Evolutionary conservation across 2,329 filamentous ascomycete species (phyloP), one percentile per base, ranked within the genome.

Genomic region (Pyrenophora graminea): DNA sequence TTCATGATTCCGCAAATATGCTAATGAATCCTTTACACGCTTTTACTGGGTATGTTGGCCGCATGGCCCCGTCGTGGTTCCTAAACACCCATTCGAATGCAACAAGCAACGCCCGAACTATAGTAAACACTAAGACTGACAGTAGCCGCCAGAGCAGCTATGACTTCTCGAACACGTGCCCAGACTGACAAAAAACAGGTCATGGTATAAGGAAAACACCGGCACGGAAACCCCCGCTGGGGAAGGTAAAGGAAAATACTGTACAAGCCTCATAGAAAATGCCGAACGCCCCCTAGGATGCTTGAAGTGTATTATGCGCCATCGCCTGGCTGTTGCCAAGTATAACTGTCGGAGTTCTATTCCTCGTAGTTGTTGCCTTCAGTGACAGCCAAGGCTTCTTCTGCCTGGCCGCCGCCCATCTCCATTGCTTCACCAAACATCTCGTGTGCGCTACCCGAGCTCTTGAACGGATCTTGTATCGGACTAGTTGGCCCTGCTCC

Each of bases 341-440:
- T 31, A 12, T 49, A 42, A 21, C 47, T 25, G 13, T 39, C 31
- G 31, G 48, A 53, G 18, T 45, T 44, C 63, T 68, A 72, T 19
- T 71, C 67, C 59, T 69, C 58, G 46, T 70, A 71, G 39, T 59
- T 63, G 51, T 66, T 68, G 31, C 61, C 61, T 51, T 70, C 71
- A 3, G 71, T 73, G 3, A 70, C 62, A 42, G 70, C 70, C 45
- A 74, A 51, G 13, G 71, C 71, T 48, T 74, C 71, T 44, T 72
- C 71, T 6, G 69, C 71, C 45, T 74, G 71, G 32, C 70, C 67
- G 19, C 68, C 69, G 23, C 62, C 67, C 43, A 63, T 63, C 39
- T 72, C 70, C 62, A 71, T 68, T 25, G 67, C 56, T 34, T 72
- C 70, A 21, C 67, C 66, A 45, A 72, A 72, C 63, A 72, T 66